phyloP scores from a whole-genome alignment of 2,329 filamentous ascomycete genomes.

The Cladosporium sp. region DNA sequence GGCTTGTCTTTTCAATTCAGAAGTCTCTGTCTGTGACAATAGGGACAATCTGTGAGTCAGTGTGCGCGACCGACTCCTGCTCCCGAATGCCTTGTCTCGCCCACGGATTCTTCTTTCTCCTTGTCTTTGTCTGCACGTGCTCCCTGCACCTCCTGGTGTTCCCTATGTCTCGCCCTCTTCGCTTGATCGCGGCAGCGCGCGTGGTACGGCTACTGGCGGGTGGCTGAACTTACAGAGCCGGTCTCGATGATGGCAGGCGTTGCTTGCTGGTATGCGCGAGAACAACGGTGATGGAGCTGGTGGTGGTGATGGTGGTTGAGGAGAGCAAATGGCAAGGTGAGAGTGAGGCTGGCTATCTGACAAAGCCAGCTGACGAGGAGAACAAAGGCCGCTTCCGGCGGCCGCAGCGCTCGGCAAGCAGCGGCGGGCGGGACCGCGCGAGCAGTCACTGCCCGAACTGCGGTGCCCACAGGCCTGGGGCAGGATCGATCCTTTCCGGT shows the following conservation, averaged over 20 bases:
- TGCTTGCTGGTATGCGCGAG: not conserved
- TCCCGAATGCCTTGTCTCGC: not conserved
- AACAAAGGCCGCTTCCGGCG: not conserved
- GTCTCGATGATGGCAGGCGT: not conserved
- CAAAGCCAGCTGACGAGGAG: not conserved
- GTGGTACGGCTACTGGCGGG: not conserved
- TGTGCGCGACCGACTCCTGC: slow-evolving; percentile 7
- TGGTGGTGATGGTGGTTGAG: not conserved
- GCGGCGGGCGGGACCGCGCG: not conserved
- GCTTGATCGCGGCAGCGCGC: slow-evolving; percentile 4
- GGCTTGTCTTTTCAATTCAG: slow-evolving; percentile 14
- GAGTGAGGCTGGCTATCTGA: not conserved
- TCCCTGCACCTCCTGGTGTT: slow-evolving; percentile 3
- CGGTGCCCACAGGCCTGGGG: no score
- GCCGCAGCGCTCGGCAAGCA: not conserved
- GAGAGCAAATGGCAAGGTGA: not conserved
- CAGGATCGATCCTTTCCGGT: not conserved
- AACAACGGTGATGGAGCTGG: not conserved
- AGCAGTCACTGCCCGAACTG: not conserved
- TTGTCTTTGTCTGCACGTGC: slow-evolving; percentile 9
- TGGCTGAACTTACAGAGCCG: not conserved
- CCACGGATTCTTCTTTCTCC: not conserved
- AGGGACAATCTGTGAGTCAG: slow-evolving; percentile 13
- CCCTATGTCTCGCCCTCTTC: slow-evolving; percentile 7
- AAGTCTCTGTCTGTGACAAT: slow-evolving; percentile 15